These are phyloP conservation scores for Psilocybe cyanescens DNA, from an alignment of 768 basidiomycete species.

Conservation along the genomic window DNA sequence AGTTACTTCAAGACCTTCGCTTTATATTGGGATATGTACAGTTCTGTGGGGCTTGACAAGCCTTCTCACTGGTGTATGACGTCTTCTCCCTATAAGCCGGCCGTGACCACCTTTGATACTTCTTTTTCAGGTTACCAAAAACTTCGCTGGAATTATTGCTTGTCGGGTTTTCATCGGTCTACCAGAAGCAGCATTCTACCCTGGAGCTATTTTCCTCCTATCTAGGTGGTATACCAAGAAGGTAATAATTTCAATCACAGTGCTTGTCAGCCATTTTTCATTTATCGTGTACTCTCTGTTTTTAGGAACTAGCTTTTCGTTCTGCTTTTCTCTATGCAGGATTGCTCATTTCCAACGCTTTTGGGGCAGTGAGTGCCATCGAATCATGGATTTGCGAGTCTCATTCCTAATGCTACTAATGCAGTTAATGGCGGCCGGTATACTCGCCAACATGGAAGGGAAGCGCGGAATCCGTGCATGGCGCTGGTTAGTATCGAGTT, in stretches of 20 bases:
- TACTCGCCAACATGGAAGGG: conserved; percentile 71
- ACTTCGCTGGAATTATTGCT: conserved; percentile 57
- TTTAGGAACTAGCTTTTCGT: conserved; percentile 65
- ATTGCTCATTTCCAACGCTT: conserved; percentile 66
- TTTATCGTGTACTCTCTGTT: not conserved
- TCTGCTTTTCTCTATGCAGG: conserved; percentile 65
- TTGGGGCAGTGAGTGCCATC: conserved; percentile 55
- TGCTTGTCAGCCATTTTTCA: not conserved
- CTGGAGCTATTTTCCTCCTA: conserved; percentile 51
- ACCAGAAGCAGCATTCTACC: conserved; percentile 71
- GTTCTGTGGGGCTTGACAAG: conserved; percentile 70
- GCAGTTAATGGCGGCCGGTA: conserved; percentile 74
- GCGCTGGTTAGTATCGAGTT: not conserved
- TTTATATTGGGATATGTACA: conserved; percentile 64
- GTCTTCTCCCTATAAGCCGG: conserved; percentile 8
- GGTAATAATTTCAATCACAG: conserved; percentile 29
- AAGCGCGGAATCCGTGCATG: conserved; percentile 64
- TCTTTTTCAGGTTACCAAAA: conserved; percentile 44
- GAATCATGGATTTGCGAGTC: too few species aligned
- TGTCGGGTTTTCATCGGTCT: conserved; percentile 67
- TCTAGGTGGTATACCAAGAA: conserved; percentile 65
- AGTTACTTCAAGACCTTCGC: conserved; percentile 48
- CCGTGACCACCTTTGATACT: not conserved
- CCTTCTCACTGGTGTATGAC: conserved; percentile 61
- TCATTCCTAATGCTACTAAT: not conserved